phyloP scores from a whole-genome alignment of 2,329 filamentous ascomycete species.

The Fusarium solani-melongenae region DNA sequence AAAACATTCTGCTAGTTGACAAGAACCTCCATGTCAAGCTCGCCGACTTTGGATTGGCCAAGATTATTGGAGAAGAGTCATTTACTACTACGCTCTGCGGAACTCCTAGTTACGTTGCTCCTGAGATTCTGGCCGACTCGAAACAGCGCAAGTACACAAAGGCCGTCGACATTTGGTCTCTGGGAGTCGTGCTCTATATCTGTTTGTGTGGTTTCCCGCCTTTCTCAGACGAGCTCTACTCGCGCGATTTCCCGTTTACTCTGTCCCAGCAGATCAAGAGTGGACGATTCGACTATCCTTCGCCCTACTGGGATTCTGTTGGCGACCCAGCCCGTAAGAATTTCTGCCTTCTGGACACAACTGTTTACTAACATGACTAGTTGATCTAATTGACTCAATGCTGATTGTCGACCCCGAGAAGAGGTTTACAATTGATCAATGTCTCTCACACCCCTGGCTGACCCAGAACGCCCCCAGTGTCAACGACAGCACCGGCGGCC shows the following conservation, averaged over 20 bases:
- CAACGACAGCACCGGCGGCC: conserved; percentile 89
- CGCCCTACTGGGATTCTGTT: conserved; percentile 83
- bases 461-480: conserved; percentile 70
- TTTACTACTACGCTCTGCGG: conserved; percentile 97
- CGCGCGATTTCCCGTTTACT: conserved; percentile 83
- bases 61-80: conserved; percentile 98
- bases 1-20: conserved; percentile 92
- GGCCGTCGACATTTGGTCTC: conserved; percentile 95
- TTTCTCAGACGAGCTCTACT: conserved; percentile 93
- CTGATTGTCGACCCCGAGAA: conserved; percentile 86
- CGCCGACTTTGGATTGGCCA: conserved; percentile 95
- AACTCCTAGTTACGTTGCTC: conserved; percentile 97
- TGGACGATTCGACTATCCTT: conserved; percentile 93
- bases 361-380: conserved; percentile 43
- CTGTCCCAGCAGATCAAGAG: conserved; percentile 92
- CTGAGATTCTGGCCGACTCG: conserved; percentile 88
- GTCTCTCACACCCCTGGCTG: conserved; percentile 91
- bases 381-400: conserved; percentile 96
- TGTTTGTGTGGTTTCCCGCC: conserved; percentile 97
- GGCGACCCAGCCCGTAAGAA: conserved; percentile 74
- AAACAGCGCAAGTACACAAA: conserved; percentile 90
- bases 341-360: not conserved
- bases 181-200: conserved; percentile 98
- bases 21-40: conserved; percentile 89
- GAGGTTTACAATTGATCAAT: conserved; percentile 90